These are phyloP conservation scores for Aristolochia californica DNA, from an alignment of 164 flowering plant species.

Conservation along the genomic window DNA sequence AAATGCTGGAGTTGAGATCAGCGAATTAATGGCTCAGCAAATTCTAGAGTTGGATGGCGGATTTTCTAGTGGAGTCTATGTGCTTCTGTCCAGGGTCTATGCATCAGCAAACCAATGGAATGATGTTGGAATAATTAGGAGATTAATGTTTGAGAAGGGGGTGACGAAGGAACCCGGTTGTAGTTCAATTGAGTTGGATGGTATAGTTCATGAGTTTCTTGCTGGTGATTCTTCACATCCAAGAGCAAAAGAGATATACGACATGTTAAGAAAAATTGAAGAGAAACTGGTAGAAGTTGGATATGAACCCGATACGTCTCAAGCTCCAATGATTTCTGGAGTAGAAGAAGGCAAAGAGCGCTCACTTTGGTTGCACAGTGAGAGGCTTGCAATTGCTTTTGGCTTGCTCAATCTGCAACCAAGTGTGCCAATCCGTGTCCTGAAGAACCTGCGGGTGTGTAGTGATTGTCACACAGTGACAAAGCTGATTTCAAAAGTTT, in stretches of 20 bases:
- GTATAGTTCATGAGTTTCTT: slow-evolving; percentile 50
- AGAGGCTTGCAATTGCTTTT: slow-evolving; percentile 71
- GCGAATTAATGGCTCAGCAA: slow-evolving; percentile 43
- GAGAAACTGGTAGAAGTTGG: slow-evolving; percentile 32
- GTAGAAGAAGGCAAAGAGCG: slow-evolving; percentile 24
- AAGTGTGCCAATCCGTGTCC: slow-evolving; percentile 49
- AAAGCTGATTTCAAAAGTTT: slow-evolving; percentile 43
- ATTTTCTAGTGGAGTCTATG: slow-evolving; percentile 46
- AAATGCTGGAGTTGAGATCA: slow-evolving; percentile 38
- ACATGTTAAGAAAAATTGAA: slow-evolving; percentile 31
- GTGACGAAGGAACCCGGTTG: slow-evolving; percentile 72
- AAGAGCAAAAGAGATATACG: slow-evolving; percentile 35
- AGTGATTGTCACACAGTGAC: slow-evolving; percentile 58
- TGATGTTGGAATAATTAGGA: slow-evolving; percentile 59
- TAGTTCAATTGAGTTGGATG: slow-evolving; percentile 52
- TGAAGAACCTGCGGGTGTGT: slow-evolving; percentile 66
- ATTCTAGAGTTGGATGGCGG: slow-evolving; percentile 34
- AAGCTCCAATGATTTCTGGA: slow-evolving; percentile 51
- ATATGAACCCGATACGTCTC: slow-evolving; percentile 46
- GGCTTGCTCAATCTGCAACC: slow-evolving; percentile 42
- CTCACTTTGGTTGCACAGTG: slow-evolving; percentile 57
- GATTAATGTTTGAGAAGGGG: slow-evolving; percentile 56
- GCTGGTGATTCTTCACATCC: slow-evolving; percentile 77
- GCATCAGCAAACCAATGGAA: slow-evolving; percentile 62
- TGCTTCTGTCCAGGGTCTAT: slow-evolving; percentile 60